phyloP scores from a whole-genome alignment of 2,329 filamentous ascomycete genomes.

The Xylaria digitata region DNA sequence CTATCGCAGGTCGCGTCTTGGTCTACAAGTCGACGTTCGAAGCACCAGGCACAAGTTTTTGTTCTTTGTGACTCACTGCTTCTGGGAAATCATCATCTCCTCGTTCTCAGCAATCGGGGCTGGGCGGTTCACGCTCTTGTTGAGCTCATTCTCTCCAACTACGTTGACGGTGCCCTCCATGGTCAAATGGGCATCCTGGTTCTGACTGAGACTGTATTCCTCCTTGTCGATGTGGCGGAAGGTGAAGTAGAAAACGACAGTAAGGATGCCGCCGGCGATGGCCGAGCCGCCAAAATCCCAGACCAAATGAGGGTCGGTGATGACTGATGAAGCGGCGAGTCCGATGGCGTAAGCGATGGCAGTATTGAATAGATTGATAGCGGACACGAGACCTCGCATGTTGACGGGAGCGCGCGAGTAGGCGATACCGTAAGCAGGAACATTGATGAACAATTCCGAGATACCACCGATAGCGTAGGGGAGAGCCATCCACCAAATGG shows the following conservation, averaged over 20 bases:
- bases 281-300: constrained; percentile 63
- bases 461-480: constrained; percentile 64
- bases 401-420: constrained; percentile 63
- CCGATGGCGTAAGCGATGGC: constrained; percentile 60
- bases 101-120: constrained; percentile 51
- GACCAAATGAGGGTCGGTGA: constrained; percentile 61
- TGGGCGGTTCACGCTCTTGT: constrained; percentile 46
- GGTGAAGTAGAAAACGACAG: constrained; percentile 59
- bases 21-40: constrained; percentile 17
- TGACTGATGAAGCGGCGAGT: constrained; percentile 57
- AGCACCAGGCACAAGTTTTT: constrained; percentile 21
- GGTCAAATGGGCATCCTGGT: constrained; percentile 53
- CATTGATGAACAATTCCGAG: constrained; percentile 63
- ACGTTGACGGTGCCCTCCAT: constrained; percentile 54
- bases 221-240: constrained; percentile 61
- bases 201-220: constrained; percentile 56
- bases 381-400: constrained; percentile 63
- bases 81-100: constrained; percentile 52
- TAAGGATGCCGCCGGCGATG: constrained; percentile 58
- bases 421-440: constrained; percentile 63
- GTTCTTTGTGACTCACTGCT: constrained; percentile 44
- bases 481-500: constrained; percentile 68
- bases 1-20: constrained; percentile 6
- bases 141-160: constrained; percentile 57
- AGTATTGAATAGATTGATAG: constrained; percentile 61